Evolutionary conservation across 331 rosid genomes (phyloP).

Genomic region (Malus hybrid): DNA sequence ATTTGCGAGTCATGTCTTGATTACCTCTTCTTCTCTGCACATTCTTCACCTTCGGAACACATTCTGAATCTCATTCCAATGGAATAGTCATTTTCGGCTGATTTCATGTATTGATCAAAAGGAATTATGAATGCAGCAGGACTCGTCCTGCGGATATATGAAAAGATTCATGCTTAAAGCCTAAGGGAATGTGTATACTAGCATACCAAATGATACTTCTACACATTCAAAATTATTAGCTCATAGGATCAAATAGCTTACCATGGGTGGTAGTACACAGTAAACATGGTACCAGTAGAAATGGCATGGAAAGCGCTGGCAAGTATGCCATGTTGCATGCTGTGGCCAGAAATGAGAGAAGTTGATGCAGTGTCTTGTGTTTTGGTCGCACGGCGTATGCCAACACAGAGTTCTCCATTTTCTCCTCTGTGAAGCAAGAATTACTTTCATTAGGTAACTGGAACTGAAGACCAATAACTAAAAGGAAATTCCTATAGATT

Average conservation of each 20-base stretch:
- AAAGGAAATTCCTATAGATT: not conserved
- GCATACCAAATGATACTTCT: not conserved
- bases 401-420: slow-evolving; percentile 48
- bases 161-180: slow-evolving; percentile 6
- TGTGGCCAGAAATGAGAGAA: slow-evolving; percentile 40
- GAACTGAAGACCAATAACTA: not conserved
- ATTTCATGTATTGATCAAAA: slow-evolving; percentile 29
- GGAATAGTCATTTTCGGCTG: slow-evolving; percentile 22
- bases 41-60: slow-evolving; percentile 32
- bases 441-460: not conserved
- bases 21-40: slow-evolving; percentile 45
- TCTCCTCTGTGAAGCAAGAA: slow-evolving; percentile 41
- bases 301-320: slow-evolving; percentile 42
- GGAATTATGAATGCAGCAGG: slow-evolving; percentile 47
- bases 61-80: slow-evolving; percentile 43
- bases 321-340: slow-evolving; percentile 60
- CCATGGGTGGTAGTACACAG: slow-evolving; percentile 64
- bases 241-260: slow-evolving; percentile 22
- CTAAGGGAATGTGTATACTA: not conserved
- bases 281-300: slow-evolving; percentile 38
- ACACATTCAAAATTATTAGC: not conserved
- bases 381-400: slow-evolving; percentile 35
- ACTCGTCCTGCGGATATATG: slow-evolving; percentile 43
- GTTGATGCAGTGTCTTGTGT: slow-evolving; percentile 17
- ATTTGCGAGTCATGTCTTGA: not conserved